Evolutionary conservation across 108 stramenopile genomes (phyloP).

Genomic region (Hondaea fermentalgiana): DNA sequence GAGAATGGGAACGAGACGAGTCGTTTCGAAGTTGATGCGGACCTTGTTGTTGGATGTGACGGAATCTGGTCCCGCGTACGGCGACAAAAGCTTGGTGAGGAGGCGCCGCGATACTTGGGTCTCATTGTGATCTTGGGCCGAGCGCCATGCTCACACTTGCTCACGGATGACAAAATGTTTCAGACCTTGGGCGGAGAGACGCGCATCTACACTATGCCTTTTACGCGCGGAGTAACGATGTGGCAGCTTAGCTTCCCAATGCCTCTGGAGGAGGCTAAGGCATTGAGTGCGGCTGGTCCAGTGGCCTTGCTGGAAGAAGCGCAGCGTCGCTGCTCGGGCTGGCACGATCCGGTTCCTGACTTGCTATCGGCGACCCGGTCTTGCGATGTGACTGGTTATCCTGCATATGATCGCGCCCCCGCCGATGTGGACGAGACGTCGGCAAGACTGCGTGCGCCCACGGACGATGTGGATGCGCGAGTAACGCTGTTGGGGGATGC

Average conservation of each 20-base stretch:
- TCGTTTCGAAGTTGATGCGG: slow-evolving; percentile 14
- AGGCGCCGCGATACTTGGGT: slow-evolving; percentile 51
- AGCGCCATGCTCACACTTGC: slow-evolving; percentile 33
- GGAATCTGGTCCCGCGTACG: slow-evolving; percentile 70
- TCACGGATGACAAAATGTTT: background rate
- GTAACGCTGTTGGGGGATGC: slow-evolving; percentile 66
- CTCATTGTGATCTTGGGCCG: slow-evolving; percentile 73
- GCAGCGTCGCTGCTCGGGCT: background rate
- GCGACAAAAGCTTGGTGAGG: slow-evolving; percentile 40
- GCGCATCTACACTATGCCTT: slow-evolving; percentile 19
- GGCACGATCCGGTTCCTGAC: background rate
- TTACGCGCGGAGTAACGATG: background rate
- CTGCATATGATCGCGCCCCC: background rate
- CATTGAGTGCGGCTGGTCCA: background rate
- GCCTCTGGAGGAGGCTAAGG: background rate
- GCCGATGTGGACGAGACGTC: background rate
- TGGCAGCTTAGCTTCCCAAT: slow-evolving; percentile 16
- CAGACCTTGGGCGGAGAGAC: background rate
- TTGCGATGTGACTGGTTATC: slow-evolving; percentile 4
- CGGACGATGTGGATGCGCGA: background rate
- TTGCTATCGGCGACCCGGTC: background rate
- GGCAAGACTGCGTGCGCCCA: background rate
- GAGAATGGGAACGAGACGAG: slow-evolving; percentile 21
- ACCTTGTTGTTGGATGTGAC: slow-evolving; percentile 77
- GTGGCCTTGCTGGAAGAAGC: background rate